Conservation (phyloP, 768 basidiomycete species). For the Pholiota conissans region DNA sequence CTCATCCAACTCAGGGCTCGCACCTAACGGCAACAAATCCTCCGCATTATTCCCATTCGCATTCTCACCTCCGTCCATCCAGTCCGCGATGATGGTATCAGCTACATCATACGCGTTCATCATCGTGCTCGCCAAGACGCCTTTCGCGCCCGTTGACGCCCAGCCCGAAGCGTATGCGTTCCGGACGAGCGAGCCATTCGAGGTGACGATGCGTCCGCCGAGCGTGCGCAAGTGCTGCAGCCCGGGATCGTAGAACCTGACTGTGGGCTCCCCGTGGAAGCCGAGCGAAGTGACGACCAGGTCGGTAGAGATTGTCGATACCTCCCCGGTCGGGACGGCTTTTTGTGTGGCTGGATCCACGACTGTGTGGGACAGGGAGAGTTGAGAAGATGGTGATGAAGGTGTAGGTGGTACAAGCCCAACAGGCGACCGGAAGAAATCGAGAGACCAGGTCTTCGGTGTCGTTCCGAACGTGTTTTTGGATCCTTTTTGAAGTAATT, state of each 20-base stretch:
- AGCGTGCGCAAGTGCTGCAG: slow-evolving; percentile 57
- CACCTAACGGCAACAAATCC: slow-evolving; percentile 29
- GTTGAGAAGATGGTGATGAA: slow-evolving; percentile 30
- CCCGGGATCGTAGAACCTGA: slow-evolving; percentile 57
- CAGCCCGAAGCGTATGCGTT: slow-evolving; percentile 93
- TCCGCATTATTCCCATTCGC: slow-evolving; percentile 11
- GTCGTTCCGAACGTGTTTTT: slow-evolving; percentile 48
- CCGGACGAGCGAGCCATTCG: slow-evolving; percentile 36
- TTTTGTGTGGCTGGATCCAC: slow-evolving; percentile 49
- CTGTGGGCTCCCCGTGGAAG: slow-evolving; percentile 68
- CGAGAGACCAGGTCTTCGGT: slow-evolving; percentile 73
- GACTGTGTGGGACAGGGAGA: slow-evolving; percentile 62
- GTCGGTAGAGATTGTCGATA: slow-evolving; percentile 57
- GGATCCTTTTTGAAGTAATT: slow-evolving; percentile 68
- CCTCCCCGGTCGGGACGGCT: slow-evolving; percentile 56
- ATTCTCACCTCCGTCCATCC: no score
- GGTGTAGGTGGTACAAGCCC: slow-evolving; percentile 33
- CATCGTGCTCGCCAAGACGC: slow-evolving; percentile 93
- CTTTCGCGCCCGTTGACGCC: slow-evolving; percentile 88
- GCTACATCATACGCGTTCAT: slow-evolving; percentile 85
- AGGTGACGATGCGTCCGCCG: slow-evolving; percentile 48
- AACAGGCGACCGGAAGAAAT: slow-evolving; percentile 77
- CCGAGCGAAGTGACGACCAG: slow-evolving; percentile 89
- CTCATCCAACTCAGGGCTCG: slow-evolving; percentile 39
- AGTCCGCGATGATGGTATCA: slow-evolving; percentile 67